Evolutionary conservation across 306 rosid species (phyloP).

Genomic region (Elaeagnus macrophylla): DNA sequence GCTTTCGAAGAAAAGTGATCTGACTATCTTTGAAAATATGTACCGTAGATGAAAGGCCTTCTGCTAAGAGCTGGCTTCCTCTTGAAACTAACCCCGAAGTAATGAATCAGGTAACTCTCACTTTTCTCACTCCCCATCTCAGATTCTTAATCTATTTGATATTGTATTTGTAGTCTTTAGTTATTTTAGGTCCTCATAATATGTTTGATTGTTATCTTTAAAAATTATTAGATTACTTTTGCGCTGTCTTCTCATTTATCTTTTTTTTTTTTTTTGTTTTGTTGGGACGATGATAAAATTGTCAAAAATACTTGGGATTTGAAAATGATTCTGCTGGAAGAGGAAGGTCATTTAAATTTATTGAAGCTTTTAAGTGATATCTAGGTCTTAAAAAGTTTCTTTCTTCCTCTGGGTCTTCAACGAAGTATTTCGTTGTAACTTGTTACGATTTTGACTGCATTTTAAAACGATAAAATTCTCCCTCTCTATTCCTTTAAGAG

Average conservation of each 20-base stretch:
- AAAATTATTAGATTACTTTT: too few relatives aligned
- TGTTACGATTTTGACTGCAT: too few relatives aligned
- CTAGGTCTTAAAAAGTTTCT: too few relatives aligned
- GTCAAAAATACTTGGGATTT: too few relatives aligned
- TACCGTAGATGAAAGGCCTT: slow-evolving; percentile 33
- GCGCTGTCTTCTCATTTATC: not conserved
- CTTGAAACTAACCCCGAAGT: slow-evolving; percentile 98
- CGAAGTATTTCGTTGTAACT: too few relatives aligned
- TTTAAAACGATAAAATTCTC: too few relatives aligned
- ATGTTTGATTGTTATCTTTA: not conserved
- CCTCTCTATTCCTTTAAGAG: too few relatives aligned
- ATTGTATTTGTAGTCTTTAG: not conserved
- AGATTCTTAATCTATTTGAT: not conserved
- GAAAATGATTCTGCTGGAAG: too few relatives aligned
- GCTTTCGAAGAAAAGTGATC: not conserved
- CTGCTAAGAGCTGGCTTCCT: slow-evolving; percentile 93
- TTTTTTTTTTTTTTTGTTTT: not conserved
- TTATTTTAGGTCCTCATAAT: slow-evolving; percentile 9
- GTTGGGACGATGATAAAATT: too few relatives aligned
- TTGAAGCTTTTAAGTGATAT: too few relatives aligned
- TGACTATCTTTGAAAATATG: slow-evolving; percentile 32
- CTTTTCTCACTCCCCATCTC: not conserved
- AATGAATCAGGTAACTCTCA: slow-evolving; percentile 63
- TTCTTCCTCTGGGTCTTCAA: too few relatives aligned
- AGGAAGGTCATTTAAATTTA: too few relatives aligned